Evolutionary conservation across 768 basidiomycete genomes (phyloP), one percentile per base, ranked within the genome.

Genomic region (Boletus rex-veris): DNA sequence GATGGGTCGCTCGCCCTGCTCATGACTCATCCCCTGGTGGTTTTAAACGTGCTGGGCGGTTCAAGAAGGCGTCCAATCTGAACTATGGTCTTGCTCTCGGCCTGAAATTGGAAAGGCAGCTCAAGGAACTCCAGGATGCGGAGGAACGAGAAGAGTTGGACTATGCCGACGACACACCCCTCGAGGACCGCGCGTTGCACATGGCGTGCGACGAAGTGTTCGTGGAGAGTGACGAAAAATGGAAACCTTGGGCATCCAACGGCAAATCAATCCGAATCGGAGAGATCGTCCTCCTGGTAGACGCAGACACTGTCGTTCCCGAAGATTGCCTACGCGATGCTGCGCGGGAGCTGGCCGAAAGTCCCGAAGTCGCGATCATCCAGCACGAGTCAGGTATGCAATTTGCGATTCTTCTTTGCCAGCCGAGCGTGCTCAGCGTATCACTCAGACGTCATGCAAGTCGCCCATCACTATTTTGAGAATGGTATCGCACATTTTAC

Each of bases 11-110:
- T 19, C 75, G 84, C 33, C 84, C 84, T 0, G 69, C 64, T 50
- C 81, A 85, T 8, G 26, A 42, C 0, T 52, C 56, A 0, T 37
- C 60, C 5, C 50, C 57, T 2, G 45, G 26, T 15, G 71, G 64
- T 5, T 70, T 71, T 52, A 73, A 70, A n/a, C 71, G 75, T 30
- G 68, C 87, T 0, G 92, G 93, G 8, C 80, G 92, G 10, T 96
- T 96, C 81, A 96, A 96, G 77, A 96, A 96, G 68, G 92, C 92
- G 2, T 86, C 84, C 28, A 96, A 96, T 69, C 82, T 95, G 82
- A 96, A 95, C 68, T 93, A 87, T 55, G 90, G 82, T 7, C 74
- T 80, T 10, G 70, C 65, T 16, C 61, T 80, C 14, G 75, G 75
- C 14, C 54, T 77, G 47, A 68, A 71, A 16, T 51, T 71, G 35